Percentiles rank a stretch among this genome's conserved stretches.
phyloP scores from a whole-genome alignment of 169 alveolate genomes.

The Eimeria maxima region DNA sequence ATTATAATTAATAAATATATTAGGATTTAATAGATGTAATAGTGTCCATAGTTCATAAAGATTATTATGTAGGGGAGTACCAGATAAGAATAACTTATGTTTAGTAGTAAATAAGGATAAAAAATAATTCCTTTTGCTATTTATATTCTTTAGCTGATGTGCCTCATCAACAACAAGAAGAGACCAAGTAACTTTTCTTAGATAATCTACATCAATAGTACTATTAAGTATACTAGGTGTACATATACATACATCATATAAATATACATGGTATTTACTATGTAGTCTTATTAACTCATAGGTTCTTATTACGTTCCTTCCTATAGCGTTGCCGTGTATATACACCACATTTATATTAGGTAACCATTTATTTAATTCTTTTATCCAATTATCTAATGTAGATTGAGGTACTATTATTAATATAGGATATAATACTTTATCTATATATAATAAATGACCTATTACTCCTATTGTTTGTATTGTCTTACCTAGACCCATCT shows the following conservation, averaged over 20 bases:
- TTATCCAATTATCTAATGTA: constrained; percentile 96
- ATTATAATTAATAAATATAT: constrained; percentile 97
- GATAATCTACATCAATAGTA: too few species aligned
- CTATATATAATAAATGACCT: constrained; percentile 70
- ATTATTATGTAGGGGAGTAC: constrained; percentile 99
- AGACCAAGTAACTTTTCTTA: too few species aligned
- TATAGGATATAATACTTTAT: constrained; percentile 69
- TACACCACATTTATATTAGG: constrained; percentile 94
- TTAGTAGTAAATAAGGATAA: constrained; percentile 92
- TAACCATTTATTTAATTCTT: constrained; percentile 96
- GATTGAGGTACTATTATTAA: constrained; percentile 93
- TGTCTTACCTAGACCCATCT: constrained; percentile 84
- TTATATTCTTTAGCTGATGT: constrained; percentile 98
- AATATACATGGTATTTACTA: too few species aligned
- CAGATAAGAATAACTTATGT: constrained; percentile 97
- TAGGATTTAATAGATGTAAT: constrained; percentile 98
- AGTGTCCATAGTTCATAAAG: constrained; percentile 99
- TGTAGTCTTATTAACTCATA: too few species aligned
- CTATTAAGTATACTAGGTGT: too few species aligned
- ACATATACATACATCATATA: too few species aligned
- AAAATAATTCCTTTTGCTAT: constrained; percentile 96
- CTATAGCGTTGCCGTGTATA: not conserved
- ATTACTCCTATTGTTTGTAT: constrained; percentile 83
- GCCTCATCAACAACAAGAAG: constrained; percentile 99
- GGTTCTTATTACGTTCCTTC: too few species aligned